A percentile compares a stretch with the other conserved stretches of the same genome.
These are phyloP conservation scores for Diversispora epigaea DNA, from an alignment of 192 early-diverging fungal genomes.

Conservation along the genomic window DNA sequence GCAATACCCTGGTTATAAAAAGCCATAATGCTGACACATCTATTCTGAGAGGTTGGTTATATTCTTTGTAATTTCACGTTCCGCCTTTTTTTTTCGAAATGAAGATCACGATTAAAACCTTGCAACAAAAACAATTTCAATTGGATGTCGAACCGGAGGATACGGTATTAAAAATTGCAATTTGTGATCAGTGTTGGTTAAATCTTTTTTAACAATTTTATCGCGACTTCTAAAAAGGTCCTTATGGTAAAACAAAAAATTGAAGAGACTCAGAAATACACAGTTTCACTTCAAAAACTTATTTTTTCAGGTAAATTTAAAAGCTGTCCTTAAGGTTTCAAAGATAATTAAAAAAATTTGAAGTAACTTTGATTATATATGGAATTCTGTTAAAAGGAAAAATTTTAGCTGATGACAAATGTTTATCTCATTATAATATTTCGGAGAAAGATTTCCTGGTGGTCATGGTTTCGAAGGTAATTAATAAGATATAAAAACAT, in stretches of 20 bases:
- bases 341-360: neutral
- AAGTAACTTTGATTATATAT: neutral
- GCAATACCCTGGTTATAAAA: neutral
- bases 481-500: conserved; percentile 15
- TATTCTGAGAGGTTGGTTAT: neutral
- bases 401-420: conserved; percentile 77
- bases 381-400: conserved; percentile 62
- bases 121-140: conserved; percentile 81
- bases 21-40: neutral
- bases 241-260: conserved; percentile 77
- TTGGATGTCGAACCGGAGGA: conserved; percentile 73
- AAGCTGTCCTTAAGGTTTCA: neutral
- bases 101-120: conserved; percentile 89
- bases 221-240: conserved; percentile 52
- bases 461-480: conserved; percentile 89
- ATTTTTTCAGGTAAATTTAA: conserved; percentile 72
- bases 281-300: conserved; percentile 76
- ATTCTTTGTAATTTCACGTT: neutral
- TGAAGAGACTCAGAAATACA: conserved; percentile 66
- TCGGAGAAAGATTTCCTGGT: conserved; percentile 93
- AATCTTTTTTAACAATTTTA: conserved; percentile 12
- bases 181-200: neutral
- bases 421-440: conserved; percentile 73
- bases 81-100: conserved; percentile 38
- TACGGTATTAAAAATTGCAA: conserved; percentile 42